Percentiles rank a stretch among this genome's conserved stretches.
phyloP scores from a whole-genome alignment of 2,329 filamentous ascomycete genomes.

The Colletotrichum lindemuthianum region DNA sequence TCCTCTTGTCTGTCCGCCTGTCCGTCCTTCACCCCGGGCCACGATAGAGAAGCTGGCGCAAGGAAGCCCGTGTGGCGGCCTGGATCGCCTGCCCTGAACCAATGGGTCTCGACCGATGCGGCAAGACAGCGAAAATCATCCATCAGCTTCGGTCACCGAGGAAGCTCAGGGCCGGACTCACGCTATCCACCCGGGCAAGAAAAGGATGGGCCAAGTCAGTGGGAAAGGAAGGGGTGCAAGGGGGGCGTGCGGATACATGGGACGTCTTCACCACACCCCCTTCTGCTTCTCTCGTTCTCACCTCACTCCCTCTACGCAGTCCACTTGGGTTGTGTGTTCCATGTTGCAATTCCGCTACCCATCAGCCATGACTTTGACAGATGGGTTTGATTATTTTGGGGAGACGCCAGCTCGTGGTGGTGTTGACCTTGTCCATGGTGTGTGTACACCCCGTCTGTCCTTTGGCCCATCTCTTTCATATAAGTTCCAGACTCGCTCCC shows the following conservation, averaged over 20 bases:
- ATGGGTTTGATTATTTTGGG: constrained; percentile 40
- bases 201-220: constrained; percentile 28
- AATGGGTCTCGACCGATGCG: constrained; percentile 44
- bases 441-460: constrained; percentile 22
- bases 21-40: constrained; percentile 20
- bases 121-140: constrained; percentile 49
- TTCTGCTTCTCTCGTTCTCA: constrained; percentile 4
- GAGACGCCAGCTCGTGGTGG: constrained; percentile 7
- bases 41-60: constrained; percentile 16
- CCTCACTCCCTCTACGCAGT: constrained; percentile 33
- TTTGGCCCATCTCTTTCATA: constrained; percentile 36
- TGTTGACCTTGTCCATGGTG: constrained; percentile 16
- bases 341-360: constrained; percentile 37
- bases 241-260: constrained; percentile 39
- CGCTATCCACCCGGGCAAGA: constrained; percentile 39
- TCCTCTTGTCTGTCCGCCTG: constrained; percentile 27
- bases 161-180: constrained; percentile 48
- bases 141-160: constrained; percentile 58
- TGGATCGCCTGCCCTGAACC: constrained; percentile 34
- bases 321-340: constrained; percentile 24
- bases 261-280: constrained; percentile 30
- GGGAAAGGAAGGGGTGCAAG: constrained; percentile 31
- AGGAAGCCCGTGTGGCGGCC: constrained; percentile 34
- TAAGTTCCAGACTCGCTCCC: constrained; percentile 37
- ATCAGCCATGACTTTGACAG: constrained; percentile 37